These are phyloP conservation scores for Zychaea mexicana DNA, from an alignment of 371 early-diverging fungal species.

Conservation along the genomic window DNA sequence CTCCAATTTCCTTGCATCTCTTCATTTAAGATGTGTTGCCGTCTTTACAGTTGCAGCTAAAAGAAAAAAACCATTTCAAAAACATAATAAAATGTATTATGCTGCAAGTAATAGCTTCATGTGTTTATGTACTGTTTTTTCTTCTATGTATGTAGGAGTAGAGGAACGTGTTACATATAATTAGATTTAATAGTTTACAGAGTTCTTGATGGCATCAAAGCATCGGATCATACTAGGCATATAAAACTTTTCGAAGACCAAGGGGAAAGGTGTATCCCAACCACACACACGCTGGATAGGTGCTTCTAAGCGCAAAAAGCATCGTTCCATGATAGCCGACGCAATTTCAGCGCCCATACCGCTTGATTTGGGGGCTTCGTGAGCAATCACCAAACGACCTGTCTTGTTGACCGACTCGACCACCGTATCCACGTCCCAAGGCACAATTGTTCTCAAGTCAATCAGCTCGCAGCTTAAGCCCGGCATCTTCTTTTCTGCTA, in stretches of 20 bases:
- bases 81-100: too few species aligned
- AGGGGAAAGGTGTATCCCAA: conserved; percentile 96
- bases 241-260: conserved; percentile 94
- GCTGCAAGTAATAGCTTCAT: too few species aligned
- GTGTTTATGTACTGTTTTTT: neutral
- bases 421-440: conserved; percentile 95
- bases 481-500: conserved; percentile 88
- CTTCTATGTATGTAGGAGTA: neutral
- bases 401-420: conserved; percentile 95
- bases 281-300: conserved; percentile 90
- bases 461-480: conserved; percentile 94
- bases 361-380: conserved; percentile 93
- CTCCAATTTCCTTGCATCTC: neutral
- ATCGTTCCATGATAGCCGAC: conserved; percentile 86
- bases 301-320: conserved; percentile 82
- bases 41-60: neutral
- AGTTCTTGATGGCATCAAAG: conserved; percentile 85
- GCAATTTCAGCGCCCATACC: conserved; percentile 98
- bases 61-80: neutral
- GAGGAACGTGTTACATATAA: neutral
- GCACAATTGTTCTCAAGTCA: conserved; percentile 90
- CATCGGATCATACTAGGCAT: conserved; percentile 88
- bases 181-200: conserved; percentile 67
- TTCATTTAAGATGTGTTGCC: neutral
- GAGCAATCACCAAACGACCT: conserved; percentile 91